Evolutionary conservation across 768 basidiomycete genomes (phyloP).

Genomic region (Leccinum imitatum): DNA sequence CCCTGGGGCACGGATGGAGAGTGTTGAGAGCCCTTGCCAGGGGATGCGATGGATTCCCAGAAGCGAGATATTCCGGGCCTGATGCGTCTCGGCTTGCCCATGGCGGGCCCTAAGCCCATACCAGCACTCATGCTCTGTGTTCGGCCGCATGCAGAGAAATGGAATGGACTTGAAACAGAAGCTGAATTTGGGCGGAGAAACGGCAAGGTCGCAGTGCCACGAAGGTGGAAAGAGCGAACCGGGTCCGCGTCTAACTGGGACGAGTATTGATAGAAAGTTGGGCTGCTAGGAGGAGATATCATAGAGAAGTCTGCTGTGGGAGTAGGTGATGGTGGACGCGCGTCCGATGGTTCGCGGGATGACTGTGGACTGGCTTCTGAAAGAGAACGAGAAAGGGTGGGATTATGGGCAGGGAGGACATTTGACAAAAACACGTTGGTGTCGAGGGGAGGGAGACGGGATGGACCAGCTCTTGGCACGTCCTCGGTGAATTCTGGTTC

Average conservation of each 20-base stretch:
- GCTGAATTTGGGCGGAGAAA: constrained; percentile 32
- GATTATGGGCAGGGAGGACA: constrained; percentile 9
- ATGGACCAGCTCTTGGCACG: constrained; percentile 26
- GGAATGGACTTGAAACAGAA: constrained; percentile 22
- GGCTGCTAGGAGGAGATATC: constrained; percentile 41
- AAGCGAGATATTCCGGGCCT: constrained; percentile 35
- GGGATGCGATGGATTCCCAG: constrained; percentile 35
- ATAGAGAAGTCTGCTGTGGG: constrained; percentile 48
- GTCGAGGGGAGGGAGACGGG: constrained; percentile 25
- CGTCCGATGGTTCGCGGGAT: constrained; percentile 8
- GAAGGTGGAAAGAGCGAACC: constrained; percentile 25
- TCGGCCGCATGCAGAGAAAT: constrained; percentile 19
- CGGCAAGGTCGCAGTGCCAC: constrained; percentile 27
- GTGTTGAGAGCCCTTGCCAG: constrained; percentile 20
- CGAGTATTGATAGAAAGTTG: constrained; percentile 33
- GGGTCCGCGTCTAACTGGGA: constrained; percentile 24
- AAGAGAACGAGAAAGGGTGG: constrained; percentile 28
- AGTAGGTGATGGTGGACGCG: constrained; percentile 45
- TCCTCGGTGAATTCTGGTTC: constrained; percentile 22
- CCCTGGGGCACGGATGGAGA: constrained; percentile 10
- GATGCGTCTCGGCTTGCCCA: constrained; percentile 25
- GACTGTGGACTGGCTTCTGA: constrained; percentile 27
- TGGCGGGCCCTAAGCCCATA: constrained; percentile 21
- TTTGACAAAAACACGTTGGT: constrained; percentile 16
- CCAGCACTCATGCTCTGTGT: constrained; percentile 28